Base-by-base conservation (phyloP, 805 yeast genomes). In the Lipomyces mesembrius region DNA sequence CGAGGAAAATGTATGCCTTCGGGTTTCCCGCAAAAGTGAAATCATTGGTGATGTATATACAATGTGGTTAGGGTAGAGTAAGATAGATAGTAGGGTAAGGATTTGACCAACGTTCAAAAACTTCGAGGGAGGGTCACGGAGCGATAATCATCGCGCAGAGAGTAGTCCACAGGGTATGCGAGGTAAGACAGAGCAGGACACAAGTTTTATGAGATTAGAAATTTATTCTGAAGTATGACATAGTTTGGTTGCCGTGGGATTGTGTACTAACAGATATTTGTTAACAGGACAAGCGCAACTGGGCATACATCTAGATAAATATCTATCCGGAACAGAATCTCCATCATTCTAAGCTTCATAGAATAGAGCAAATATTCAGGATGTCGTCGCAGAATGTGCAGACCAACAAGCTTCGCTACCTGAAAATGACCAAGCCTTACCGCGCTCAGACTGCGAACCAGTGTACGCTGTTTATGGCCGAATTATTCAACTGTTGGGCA, bases 401-500 rank as follows among this genome's bases (percentile, higher is more conserved):
- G 29, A 66, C 62, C 32, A 62, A 60, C 56, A 34, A 34, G 32
- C 58, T 67, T 34, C 27, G 25, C 14, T 60, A 67, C 54, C 34
- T 71, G 46, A 66, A 60, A 32, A 35, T 62, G 27, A 56, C 57
- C 9, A 32, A 61, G 57, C 62, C 66, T 3, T 49, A 43, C 34
- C 56, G 57, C 4, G 43, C 20, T 17, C 25, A 57, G 11, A 61
- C 11, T 3, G 61, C 56, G 25, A 68, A 67, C 52, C 61, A 62
- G n/a, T 66, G 72, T 32, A 56, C 71, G 2, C 35, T 61, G 3
- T 35, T 62, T 9, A 59, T 71, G 70, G 37, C 59, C 17, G 64
- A 61, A 49, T 34, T 71, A 51, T 66, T 71, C 43, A 51, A 54
- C 14, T 71, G 74, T 64, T 71, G 74, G 74, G 74, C 74, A 7